Conservation (phyloP, 805 yeast species). For the Candida khao-thaluensis region DNA sequence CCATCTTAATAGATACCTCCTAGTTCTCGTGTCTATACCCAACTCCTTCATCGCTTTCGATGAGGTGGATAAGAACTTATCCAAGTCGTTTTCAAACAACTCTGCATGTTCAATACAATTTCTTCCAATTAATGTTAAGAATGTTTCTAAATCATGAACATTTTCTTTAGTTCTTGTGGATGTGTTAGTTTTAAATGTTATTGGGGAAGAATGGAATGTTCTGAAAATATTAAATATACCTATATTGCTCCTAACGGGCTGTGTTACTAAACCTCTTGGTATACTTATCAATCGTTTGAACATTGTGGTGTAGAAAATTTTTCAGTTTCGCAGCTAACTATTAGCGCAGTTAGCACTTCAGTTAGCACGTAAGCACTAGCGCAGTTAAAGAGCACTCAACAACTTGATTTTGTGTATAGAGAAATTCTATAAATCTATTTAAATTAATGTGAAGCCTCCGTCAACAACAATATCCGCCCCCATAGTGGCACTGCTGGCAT, state of each 20-base stretch:
- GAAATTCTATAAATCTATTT: no score
- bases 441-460: conserved; percentile 41
- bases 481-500: conserved; percentile 44
- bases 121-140: conserved; percentile 78
- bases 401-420: no score
- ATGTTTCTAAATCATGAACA: conserved; percentile 64
- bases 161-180: conserved; percentile 45
- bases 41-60: conserved; percentile 62
- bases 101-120: conserved; percentile 65
- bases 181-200: conserved; percentile 50
- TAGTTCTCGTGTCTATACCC: conserved; percentile 71
- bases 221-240: conserved; percentile 1
- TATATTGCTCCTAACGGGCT: no score
- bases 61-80: conserved; percentile 56
- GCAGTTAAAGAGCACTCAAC: no score
- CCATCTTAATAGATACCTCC: conserved; percentile 76
- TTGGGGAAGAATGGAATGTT: conserved; percentile 13
- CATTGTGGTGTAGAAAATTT: conserved; percentile 8
- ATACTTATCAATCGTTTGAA: conserved; percentile 6
- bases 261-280: conserved; percentile 4
- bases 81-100: conserved; percentile 57
- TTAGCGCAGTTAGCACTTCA: no score
- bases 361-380: no score
- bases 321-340: conserved; percentile 2
- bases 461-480: conserved; percentile 47